These are phyloP conservation scores for Aspergillus sp. DNA, from an alignment of 2,329 filamentous ascomycete genomes.

Conservation along the genomic window DNA sequence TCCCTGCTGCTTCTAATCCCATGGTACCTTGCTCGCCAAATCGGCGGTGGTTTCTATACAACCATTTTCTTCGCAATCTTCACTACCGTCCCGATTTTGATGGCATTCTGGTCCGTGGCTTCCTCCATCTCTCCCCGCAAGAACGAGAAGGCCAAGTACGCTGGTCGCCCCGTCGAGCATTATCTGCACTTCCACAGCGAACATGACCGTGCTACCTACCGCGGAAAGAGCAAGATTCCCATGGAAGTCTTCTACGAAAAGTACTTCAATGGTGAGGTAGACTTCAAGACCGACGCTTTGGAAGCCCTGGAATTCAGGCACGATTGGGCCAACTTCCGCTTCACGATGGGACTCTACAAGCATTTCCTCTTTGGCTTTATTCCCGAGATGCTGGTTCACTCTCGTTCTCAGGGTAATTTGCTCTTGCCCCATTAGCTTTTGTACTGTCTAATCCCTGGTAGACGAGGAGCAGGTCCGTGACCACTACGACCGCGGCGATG, in stretches of 20 bases:
- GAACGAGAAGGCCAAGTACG: constrained; percentile 88
- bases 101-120: constrained; percentile 77
- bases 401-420: constrained; percentile 74
- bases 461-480: constrained; percentile 98
- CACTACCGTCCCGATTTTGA: constrained; percentile 77
- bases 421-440: neutral
- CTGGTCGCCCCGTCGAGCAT: constrained; percentile 85
- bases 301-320: constrained; percentile 92
- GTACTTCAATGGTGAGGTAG: constrained; percentile 94
- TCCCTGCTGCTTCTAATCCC: constrained; percentile 72
- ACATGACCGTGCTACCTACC: constrained; percentile 52
- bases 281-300: constrained; percentile 91
- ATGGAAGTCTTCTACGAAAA: constrained; percentile 92
- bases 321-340: constrained; percentile 94
- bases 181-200: constrained; percentile 65
- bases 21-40: constrained; percentile 78
- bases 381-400: constrained; percentile 90
- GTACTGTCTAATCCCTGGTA: constrained; percentile 38
- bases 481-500: constrained; percentile 96
- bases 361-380: constrained; percentile 87
- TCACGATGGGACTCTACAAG: constrained; percentile 83
- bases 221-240: constrained; percentile 55
- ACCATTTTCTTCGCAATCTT: constrained; percentile 83
- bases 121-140: constrained; percentile 84
- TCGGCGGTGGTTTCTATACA: constrained; percentile 85